Base-by-base conservation (phyloP, 1,139 yeast genomes). In the Scheffersomyces illinoinensis region DNA sequence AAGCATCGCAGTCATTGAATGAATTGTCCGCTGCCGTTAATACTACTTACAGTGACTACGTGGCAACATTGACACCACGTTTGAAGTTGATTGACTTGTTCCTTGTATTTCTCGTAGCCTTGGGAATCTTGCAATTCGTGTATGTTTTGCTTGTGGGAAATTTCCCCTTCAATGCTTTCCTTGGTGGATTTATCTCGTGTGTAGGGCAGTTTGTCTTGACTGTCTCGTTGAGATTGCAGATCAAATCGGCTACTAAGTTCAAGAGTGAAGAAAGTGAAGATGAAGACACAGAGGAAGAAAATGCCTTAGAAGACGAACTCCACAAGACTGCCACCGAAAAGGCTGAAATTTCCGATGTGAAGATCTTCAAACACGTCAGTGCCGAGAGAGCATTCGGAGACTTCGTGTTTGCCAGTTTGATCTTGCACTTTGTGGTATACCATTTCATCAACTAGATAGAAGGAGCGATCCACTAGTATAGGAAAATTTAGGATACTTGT, bases 141-240 rank as follows among this genome's bases (percentile, higher is more conserved):
- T 93, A 93, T 72, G 91, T 91, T 61, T 64, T 89, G 50, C 63
- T 93, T 18, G 86, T 93, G 57, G 97, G 98, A 43, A 91, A 87
- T 67, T 96, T 89, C 82, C 99, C 99, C 21, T 95, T 96, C 83
- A 95, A 95, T 76, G 98, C 98, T 46, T 95, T 95, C 71, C 82
- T 95, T 61, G 96, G 97, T 33, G 99, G 99, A 0, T 95, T 95
- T 71, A 85, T 90, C 60, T 81, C 93, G 50, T 91, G 98, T 60
- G 98, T 95, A 59, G 98, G 97, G 18, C 99, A 96, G 74, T 95
- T 96, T 72, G 98, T 95, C 48, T 83, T 95, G 63, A 85, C 96
- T 18, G 90, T 89, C 56, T 84, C 89, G 62, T 82, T 95, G 69
- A 83, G 99, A 68, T 82, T 93, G 69, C 98, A 93, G 72, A 65